Evolutionary conservation across 2,329 filamentous ascomycete genomes (phyloP).

Genomic region (Microsporum ferrugineum): DNA sequence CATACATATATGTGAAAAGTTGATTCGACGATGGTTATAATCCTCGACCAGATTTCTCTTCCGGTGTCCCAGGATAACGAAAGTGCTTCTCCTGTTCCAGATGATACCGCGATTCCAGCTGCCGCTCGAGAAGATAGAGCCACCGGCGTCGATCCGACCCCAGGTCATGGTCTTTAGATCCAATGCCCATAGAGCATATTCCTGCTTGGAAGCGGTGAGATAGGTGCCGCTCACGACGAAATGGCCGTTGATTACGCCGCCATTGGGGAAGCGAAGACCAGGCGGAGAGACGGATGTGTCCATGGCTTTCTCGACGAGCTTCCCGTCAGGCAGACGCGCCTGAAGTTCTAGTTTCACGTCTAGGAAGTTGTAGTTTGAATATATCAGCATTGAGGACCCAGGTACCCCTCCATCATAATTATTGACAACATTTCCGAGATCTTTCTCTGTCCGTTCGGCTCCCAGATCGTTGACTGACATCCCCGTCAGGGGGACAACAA

Average conservation of each 20-base stretch:
- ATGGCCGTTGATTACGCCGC: constrained; percentile 86
- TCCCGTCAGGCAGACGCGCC: constrained; percentile 72
- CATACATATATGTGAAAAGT: constrained; percentile 93
- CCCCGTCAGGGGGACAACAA: constrained; percentile 65
- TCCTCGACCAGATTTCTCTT: constrained; percentile 92
- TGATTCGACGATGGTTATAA: constrained; percentile 95
- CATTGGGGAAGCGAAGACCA: constrained; percentile 87
- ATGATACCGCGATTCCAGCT: constrained; percentile 95
- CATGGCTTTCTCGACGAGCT: constrained; percentile 79
- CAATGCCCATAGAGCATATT: constrained; percentile 93
- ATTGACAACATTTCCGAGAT: constrained; percentile 10
- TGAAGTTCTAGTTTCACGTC: constrained; percentile 95
- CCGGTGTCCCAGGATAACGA: constrained; percentile 87
- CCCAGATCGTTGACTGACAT: constrained; percentile 37
- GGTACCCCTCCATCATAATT: constrained; percentile 19
- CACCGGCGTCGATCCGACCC: constrained; percentile 91
- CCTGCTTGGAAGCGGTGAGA: constrained; percentile 92
- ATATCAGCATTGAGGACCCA: constrained; percentile 73
- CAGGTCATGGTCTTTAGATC: constrained; percentile 80
- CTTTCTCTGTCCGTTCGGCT: constrained; percentile 27
- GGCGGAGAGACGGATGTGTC: constrained; percentile 69
- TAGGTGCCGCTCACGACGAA: constrained; percentile 98
- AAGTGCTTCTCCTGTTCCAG: constrained; percentile 87
- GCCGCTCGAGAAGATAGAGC: constrained; percentile 86
- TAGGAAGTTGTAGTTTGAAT: constrained; percentile 97